Evolutionary conservation across 2,329 filamentous ascomycete genomes (phyloP), one percentile per base, ranked within the genome.

Genomic region (Aspergillus sp.): DNA sequence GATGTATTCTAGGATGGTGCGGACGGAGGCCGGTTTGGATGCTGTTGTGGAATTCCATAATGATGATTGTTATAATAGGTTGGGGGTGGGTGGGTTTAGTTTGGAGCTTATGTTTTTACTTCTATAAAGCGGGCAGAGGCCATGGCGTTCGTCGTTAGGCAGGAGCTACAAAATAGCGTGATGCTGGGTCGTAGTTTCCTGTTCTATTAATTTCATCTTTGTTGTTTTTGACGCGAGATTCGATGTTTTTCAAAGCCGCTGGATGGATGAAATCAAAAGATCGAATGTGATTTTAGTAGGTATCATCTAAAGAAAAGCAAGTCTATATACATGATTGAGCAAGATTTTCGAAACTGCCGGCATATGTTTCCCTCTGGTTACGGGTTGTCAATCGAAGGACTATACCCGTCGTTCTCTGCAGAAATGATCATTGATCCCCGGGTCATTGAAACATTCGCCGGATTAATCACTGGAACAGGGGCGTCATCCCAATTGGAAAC

Each of bases 401-500:
- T 55, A 39, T 55, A 28, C 38, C n/a, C 6, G 10, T 17, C 23
- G 10, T 30, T 13, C 15, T 55, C 38, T 5, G 19, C 8, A 21
- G 2, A 48, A 60, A 60, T 36, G 3, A 54, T 55, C 13, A 63
- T 21, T 0, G 25, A 19, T 17, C 61, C 61, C 32, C 49, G 55
- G 28, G 59, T 17, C 23, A 58, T 41, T 12, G 54, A 39, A 4
- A 63, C 36, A 28, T 25, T 50, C 4, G n/a, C 25, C 12, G 55
- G 43, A 6, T 48, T 48, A 39, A 58, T 32, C 1, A 58, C 50
- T 8, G 59, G 55, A 19, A 51, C 41, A 7, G 52, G 28, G 6
- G 60, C 60, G 58, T 68, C 67, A 9, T 64, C 65, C 67, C 66
- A 67, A 1, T 57, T 68, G 13, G 66, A 28, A 10, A 57, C 54